Conservation (phyloP, 495 filamentous ascomycete species). For the Aspergillus baeticus region DNA sequence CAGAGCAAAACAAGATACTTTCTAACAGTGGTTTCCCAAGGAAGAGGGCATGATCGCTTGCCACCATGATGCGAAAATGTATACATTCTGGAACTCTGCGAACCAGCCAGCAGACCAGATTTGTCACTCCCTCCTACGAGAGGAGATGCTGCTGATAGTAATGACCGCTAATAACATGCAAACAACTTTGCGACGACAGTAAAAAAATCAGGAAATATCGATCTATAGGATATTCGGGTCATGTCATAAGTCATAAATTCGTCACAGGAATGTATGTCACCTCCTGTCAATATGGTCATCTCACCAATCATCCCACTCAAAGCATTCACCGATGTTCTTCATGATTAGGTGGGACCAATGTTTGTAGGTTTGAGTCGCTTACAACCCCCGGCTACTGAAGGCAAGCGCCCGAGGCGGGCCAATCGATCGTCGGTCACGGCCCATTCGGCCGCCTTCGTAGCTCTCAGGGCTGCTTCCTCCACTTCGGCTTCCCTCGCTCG, state of each 20-base stretch:
- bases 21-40: too few species aligned
- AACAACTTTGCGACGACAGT: not conserved
- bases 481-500: conserved; percentile 51
- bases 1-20: too few species aligned
- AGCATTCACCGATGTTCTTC: too few species aligned
- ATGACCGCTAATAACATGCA: not conserved
- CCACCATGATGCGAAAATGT: conserved; percentile 11
- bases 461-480: conserved; percentile 58
- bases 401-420: conserved; percentile 17
- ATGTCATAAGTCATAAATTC: conserved; percentile 25
- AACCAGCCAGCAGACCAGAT: conserved; percentile 9
- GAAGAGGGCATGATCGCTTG: conserved; percentile 5
- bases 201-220: conserved; percentile 13
- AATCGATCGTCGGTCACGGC: conserved; percentile 14
- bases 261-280: conserved; percentile 7
- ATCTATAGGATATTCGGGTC: conserved; percentile 28
- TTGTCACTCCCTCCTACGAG: conserved; percentile 2
- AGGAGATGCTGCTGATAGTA: not conserved
- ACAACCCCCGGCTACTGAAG: conserved; percentile 12
- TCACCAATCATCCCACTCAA: too few species aligned
- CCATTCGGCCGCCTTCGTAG: conserved; percentile 22
- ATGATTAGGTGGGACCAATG: too few species aligned
- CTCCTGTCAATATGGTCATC: not conserved
- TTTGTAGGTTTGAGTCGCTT: not conserved
- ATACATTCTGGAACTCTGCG: conserved; percentile 9